Evolutionary conservation across 202 grass and related monocot species (phyloP), one percentile per base, ranked within the genome.

Genomic region (Bolboschoenoplectus hybrid): DNA sequence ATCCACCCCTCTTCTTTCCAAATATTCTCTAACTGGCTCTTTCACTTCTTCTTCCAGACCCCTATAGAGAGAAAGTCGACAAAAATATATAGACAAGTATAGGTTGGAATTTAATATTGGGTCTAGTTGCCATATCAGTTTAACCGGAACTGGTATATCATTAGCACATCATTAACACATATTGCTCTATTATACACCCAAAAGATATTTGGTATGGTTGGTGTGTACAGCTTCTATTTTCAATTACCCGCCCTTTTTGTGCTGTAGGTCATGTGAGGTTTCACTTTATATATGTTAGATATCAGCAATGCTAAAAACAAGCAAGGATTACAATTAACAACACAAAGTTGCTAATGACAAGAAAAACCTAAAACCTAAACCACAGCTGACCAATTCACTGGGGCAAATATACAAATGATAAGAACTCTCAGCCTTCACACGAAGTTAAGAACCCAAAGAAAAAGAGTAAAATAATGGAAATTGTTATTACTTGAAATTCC

Each of bases 1-100:
- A 16, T 98, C 89, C 46, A 98, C 89, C 80, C 89, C 91, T 80
- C 90, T 92, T 43, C 92, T 85, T 86, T 85, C 84, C 85, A 98
- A 85, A 88, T 92, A 98, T 40, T 86, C 83, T 32, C 35, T 86
- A 75, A 98, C 82, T 11, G 35, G 40, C 67, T 87, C 84, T 85
- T 86, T 88, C 57, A 85, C 83, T 13, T 3, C 88, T 46, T 88
- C 71, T 44, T 88, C 80, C 75, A 96, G 63, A 73, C 88, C 82
- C 85, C 96, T 98, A 88, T 19, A 9, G 78, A 70, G 80, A 44
- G 20, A 39, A 61, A 63, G 53, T 39, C 52, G 81, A 45, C 5
- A 71, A 45, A 43, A 50, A 80, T 80, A 58, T 41, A 80, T 60
- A 11, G 34, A 60, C 9, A 38, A 58, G 75, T 40, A 8, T n/a